These are phyloP conservation scores for Conringia planisiliqua DNA, from an alignment of 345 rosid species.

Conservation along the genomic window DNA sequence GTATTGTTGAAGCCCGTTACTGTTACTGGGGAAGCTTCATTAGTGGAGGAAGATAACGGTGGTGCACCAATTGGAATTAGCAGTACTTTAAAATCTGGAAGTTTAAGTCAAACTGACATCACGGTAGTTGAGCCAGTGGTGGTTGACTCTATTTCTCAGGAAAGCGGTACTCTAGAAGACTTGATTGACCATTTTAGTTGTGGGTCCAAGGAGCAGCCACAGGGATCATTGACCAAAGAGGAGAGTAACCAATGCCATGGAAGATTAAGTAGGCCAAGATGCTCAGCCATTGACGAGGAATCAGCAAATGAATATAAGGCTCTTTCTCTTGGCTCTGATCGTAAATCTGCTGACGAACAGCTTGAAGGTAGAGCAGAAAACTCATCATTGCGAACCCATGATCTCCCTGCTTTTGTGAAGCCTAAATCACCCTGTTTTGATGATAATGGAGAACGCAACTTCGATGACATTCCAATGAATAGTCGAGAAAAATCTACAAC, in stretches of 20 bases:
- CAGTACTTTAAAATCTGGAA: slow-evolving; percentile 21
- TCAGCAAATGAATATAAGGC: slow-evolving; percentile 19
- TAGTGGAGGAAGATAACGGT: slow-evolving; percentile 6
- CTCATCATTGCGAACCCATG: slow-evolving; percentile 27
- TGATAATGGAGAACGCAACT: slow-evolving; percentile 31
- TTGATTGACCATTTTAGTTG: slow-evolving; percentile 25
- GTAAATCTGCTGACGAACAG: slow-evolving; percentile 25
- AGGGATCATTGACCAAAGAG: slow-evolving; percentile 3
- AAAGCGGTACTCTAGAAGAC: slow-evolving; percentile 4
- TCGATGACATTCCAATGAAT: slow-evolving; percentile 26
- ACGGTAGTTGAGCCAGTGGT: slow-evolving; percentile 19
- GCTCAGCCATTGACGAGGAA: slow-evolving; percentile 28
- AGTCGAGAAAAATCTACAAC: slow-evolving; percentile 20
- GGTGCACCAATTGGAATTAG: not conserved
- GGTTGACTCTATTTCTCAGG: slow-evolving; percentile 5
- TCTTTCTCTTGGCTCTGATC: slow-evolving; percentile 32
- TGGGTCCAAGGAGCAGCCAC: slow-evolving; percentile 18
- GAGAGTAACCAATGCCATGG: slow-evolving; percentile 23
- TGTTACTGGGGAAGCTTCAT: slow-evolving; percentile 15
- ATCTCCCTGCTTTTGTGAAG: slow-evolving; percentile 29
- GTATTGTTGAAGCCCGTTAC: slow-evolving; percentile 25
- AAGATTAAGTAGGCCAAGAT: slow-evolving; percentile 39
- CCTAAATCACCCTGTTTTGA: slow-evolving; percentile 46
- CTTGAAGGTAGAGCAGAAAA: slow-evolving; percentile 27
- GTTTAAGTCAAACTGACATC: slow-evolving; percentile 5